A percentile compares a stretch with the other conserved stretches of the same genome.
These are phyloP conservation scores for Aspergillus chevalieri DNA, from an alignment of 2,329 filamentous ascomycete species.

Conservation along the genomic window DNA sequence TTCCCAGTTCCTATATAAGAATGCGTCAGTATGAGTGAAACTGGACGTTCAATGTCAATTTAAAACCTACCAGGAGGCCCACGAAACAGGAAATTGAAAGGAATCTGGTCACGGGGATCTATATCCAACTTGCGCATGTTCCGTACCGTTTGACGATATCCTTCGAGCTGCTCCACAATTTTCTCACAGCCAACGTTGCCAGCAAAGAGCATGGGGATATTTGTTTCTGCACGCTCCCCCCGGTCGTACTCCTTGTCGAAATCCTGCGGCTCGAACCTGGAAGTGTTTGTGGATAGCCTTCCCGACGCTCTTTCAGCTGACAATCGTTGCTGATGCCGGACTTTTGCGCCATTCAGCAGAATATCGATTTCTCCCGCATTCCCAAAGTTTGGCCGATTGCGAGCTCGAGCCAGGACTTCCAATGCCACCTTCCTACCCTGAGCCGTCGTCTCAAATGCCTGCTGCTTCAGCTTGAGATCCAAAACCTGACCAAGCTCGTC, in stretches of 20 bases:
- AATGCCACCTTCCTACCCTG: constrained; percentile 51
- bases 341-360: constrained; percentile 55
- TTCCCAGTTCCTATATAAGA: constrained; percentile 57
- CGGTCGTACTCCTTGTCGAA: constrained; percentile 57
- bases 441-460: constrained; percentile 49
- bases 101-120: constrained; percentile 54
- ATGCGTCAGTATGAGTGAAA: too few relatives aligned
- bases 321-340: constrained; percentile 43
- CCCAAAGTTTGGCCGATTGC: constrained; percentile 60
- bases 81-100: constrained; percentile 64
- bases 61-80: constrained; percentile 55
- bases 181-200: constrained; percentile 54
- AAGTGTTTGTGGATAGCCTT: constrained; percentile 7
- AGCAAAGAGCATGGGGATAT: constrained; percentile 51
- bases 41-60: too few relatives aligned
- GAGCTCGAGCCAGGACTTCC: constrained; percentile 55
- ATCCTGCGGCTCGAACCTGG: constrained; percentile 32
- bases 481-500: constrained; percentile 55
- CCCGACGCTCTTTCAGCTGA: constrained; percentile 7
- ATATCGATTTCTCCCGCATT: constrained; percentile 73
- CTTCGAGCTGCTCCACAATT: constrained; percentile 49
- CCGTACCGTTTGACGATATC: constrained; percentile 49
- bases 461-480: constrained; percentile 54
- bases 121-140: constrained; percentile 48
- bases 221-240: constrained; percentile 40